Evolutionary conservation across 768 basidiomycete species (phyloP).

Genomic region (Paxillus involutus): DNA sequence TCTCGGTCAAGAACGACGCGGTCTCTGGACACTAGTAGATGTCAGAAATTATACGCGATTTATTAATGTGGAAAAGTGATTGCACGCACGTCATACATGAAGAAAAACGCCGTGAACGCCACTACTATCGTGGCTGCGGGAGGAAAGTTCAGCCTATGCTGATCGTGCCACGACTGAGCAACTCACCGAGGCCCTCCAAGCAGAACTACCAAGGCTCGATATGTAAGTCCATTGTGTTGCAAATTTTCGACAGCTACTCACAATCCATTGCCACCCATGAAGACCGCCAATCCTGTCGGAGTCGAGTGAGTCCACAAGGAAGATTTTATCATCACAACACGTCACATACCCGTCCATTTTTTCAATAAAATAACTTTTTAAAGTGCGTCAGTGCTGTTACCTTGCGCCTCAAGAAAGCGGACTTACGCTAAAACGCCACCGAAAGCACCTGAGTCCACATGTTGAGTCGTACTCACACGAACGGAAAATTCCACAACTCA

Average conservation of each 20-base stretch:
- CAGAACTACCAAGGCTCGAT: slow-evolving; percentile 26
- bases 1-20: slow-evolving; percentile 50
- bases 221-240: not conserved
- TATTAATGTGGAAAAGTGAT: too few species aligned
- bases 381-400: not conserved
- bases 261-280: slow-evolving; percentile 39
- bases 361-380: slow-evolving; percentile 34
- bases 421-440: slow-evolving; percentile 50
- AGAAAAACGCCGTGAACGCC: slow-evolving; percentile 38
- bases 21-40: slow-evolving; percentile 56
- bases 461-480: not conserved
- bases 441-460: slow-evolving; percentile 35
- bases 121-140: slow-evolving; percentile 18
- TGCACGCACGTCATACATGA: slow-evolving; percentile 50
- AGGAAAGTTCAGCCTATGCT: not conserved
- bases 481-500: slow-evolving; percentile 3
- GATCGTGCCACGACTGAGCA: not conserved
- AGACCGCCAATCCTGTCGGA: slow-evolving; percentile 25
- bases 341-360: slow-evolving; percentile 32
- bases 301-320: not conserved
- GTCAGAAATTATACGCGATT: not conserved
- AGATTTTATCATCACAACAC: slow-evolving; percentile 10
- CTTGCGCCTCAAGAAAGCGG: not conserved
- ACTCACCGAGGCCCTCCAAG: slow-evolving; percentile 28
- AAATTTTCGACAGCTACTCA: slow-evolving; percentile 14